Conservation (phyloP, 192 early-diverging fungal species). For the Radiomyces spectabilis region DNA sequence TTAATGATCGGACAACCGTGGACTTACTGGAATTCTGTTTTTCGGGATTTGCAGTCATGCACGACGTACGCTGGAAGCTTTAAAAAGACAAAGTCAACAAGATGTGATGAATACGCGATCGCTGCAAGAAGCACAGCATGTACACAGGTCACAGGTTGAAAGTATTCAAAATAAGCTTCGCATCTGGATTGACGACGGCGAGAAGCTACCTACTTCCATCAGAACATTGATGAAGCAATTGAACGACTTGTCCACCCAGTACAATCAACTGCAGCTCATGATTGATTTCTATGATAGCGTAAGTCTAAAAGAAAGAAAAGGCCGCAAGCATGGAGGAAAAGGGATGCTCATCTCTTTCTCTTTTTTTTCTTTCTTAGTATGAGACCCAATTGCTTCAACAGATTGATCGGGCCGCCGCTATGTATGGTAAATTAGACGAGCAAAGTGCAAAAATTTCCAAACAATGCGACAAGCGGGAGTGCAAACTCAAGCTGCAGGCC, state of each 20-base stretch:
- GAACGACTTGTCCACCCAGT: neutral
- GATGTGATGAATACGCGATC: too few relatives aligned
- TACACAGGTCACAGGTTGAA: too few relatives aligned
- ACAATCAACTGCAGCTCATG: neutral
- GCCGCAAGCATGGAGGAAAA: neutral
- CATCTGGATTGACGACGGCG: too few relatives aligned
- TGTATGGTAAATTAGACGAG: conserved; percentile 77
- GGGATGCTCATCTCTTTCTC: neutral
- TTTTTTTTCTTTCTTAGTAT: conserved; percentile 14
- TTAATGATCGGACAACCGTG: too few relatives aligned
- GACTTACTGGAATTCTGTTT: too few relatives aligned
- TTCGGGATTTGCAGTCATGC: too few relatives aligned
- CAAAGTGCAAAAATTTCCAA: conserved; percentile 78
- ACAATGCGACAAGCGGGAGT: conserved; percentile 69
- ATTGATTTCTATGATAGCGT: conserved; percentile 14
- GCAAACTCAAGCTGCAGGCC: conserved; percentile 65
- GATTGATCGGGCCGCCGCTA: conserved; percentile 56
- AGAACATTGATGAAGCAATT: neutral
- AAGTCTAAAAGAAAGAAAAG: neutral
- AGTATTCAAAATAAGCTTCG: too few relatives aligned
- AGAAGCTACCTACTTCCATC: neutral
- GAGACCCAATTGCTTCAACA: conserved; percentile 50
- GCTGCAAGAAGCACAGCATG: too few relatives aligned
- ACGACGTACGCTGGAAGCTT: too few relatives aligned
- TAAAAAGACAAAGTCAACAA: too few relatives aligned